Conservation (phyloP, 164 flowering plant genomes). For the Nymphaea thermarum region DNA sequence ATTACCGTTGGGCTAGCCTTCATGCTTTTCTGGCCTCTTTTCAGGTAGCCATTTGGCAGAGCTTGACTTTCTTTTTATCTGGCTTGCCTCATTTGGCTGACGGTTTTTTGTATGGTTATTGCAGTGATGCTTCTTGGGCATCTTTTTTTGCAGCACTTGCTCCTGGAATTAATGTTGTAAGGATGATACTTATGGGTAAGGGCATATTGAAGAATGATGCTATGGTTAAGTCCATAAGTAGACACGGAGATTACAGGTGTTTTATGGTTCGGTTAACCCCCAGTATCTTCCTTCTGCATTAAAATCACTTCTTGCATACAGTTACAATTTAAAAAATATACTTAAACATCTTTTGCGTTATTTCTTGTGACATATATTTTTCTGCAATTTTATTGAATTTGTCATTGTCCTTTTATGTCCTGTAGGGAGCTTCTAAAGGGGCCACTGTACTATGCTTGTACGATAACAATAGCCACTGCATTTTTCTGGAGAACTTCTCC, state of each 20-base stretch:
- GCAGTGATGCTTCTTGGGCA: conserved; percentile 50
- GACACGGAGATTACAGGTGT: conserved; percentile 82
- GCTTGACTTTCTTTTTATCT: not conserved
- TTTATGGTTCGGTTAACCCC: no score
- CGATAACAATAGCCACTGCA: conserved; percentile 53
- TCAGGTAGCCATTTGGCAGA: conserved; percentile 40
- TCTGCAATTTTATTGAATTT: no score
- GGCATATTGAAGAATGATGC: conserved; percentile 79
- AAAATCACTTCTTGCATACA: no score
- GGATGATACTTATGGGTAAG: conserved; percentile 69
- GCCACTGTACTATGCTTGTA: conserved; percentile 68
- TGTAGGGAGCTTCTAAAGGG: conserved; percentile 86
- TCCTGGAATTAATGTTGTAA: conserved; percentile 68
- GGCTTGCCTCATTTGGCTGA: not conserved
- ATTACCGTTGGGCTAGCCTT: conserved; percentile 71
- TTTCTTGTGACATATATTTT: no score
- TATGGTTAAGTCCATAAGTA: conserved; percentile 79
- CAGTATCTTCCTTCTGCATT: no score
- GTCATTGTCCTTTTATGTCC: not conserved
- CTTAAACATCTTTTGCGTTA: no score
- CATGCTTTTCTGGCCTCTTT: conserved; percentile 94
- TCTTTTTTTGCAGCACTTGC: conserved; percentile 55
- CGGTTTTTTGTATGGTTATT: not conserved
- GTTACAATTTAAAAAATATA: no score
- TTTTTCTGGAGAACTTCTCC: conserved; percentile 85